A percentile compares a stretch with the other conserved stretches of the same genome.
Evolutionary conservation across 805 yeast species (phyloP).

Genomic region (Starmerella floris): DNA sequence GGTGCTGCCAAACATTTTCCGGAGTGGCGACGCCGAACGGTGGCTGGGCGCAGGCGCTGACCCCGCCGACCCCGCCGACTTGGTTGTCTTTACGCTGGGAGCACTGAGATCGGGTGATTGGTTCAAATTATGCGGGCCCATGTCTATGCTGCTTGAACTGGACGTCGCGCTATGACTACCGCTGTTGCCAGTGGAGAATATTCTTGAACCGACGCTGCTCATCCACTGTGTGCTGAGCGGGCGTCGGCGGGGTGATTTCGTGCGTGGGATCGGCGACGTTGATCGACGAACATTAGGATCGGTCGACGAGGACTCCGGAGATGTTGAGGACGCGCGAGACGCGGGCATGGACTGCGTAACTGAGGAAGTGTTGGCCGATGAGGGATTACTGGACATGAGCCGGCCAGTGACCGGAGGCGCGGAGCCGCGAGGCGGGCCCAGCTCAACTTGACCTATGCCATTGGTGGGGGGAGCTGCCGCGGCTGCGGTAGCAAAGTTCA

Average conservation of each 20-base stretch:
- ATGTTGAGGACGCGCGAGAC: no score
- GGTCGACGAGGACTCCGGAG: no score
- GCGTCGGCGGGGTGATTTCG: slow-evolving; percentile 6
- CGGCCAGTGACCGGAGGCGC: neutral
- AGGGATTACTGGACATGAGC: no score
- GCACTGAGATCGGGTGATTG: no score
- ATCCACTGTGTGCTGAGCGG: slow-evolving; percentile 13
- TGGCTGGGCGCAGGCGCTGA: no score
- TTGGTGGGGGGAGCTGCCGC: neutral
- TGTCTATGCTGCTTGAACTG: neutral
- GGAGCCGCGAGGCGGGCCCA: neutral
- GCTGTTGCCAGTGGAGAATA: slow-evolving; percentile 9
- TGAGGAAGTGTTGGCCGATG: no score
- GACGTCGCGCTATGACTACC: neutral
- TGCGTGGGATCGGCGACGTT: neutral
- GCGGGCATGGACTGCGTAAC: neutral
- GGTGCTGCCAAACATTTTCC: slow-evolving; percentile 14
- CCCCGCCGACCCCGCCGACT: no score
- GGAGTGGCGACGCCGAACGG: slow-evolving; percentile 17
- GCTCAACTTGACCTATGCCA: neutral
- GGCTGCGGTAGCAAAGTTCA: neutral
- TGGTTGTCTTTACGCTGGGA: no score
- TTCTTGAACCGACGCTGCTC: slow-evolving; percentile 8
- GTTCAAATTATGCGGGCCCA: no score
- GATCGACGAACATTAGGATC: no score